Conservation (phyloP, 495 filamentous ascomycete genomes). For the Cairneyella variabilis region DNA sequence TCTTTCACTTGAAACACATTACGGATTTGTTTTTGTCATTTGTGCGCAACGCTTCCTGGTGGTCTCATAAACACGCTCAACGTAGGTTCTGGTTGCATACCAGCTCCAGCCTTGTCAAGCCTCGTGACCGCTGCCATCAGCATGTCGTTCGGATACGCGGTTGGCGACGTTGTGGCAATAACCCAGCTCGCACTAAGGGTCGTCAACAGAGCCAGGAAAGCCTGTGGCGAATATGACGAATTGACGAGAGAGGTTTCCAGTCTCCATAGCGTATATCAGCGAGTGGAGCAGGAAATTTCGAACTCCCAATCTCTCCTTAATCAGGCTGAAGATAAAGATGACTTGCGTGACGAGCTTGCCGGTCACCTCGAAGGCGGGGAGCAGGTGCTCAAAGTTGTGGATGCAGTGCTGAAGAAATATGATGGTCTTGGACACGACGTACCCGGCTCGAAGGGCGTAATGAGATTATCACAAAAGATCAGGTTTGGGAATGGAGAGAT, state of each 20-base stretch:
- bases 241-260: neutral
- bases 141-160: conserved; percentile 2
- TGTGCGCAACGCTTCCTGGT: too few relatives aligned
- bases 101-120: too few relatives aligned
- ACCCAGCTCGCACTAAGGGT: neutral
- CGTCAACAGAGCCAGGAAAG: neutral
- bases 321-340: neutral
- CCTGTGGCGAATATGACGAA: neutral
- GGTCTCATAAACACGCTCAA: too few relatives aligned
- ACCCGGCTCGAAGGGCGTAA: too few relatives aligned
- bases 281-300: neutral
- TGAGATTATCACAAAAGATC: neutral
- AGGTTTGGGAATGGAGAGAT: neutral
- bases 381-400: neutral
- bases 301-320: neutral
- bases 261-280: neutral
- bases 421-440: neutral
- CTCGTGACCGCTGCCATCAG: too few relatives aligned
- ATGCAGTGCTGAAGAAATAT: neutral
- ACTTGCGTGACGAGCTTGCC: neutral
- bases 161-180: neutral
- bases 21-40: too few relatives aligned
- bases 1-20: too few relatives aligned
- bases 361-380: neutral
- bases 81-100: too few relatives aligned